These are phyloP conservation scores for Furcasterigmium furcatum DNA, from an alignment of 2,329 filamentous ascomycete genomes.

Conservation along the genomic window DNA sequence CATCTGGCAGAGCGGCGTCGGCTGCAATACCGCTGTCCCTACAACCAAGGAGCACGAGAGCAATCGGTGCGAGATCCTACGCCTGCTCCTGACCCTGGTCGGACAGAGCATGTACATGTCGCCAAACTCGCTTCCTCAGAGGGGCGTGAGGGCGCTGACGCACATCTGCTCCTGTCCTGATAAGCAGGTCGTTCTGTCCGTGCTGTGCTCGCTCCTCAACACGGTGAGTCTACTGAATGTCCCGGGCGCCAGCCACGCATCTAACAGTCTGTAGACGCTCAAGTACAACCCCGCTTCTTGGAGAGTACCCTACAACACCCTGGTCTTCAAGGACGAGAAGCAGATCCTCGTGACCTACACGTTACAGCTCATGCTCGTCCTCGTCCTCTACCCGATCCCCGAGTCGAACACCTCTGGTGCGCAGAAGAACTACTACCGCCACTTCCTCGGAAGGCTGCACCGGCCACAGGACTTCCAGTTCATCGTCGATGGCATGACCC, in stretches of 20 bases:
- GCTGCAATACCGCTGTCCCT: conserved; percentile 84
- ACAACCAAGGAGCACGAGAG: conserved; percentile 91
- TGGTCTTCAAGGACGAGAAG: conserved; percentile 88
- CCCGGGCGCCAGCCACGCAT: not conserved
- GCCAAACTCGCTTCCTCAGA: conserved; percentile 72
- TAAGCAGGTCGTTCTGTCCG: conserved; percentile 85
- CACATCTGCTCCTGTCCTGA: conserved; percentile 86
- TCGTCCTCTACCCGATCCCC: conserved; percentile 84
- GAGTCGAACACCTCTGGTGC: conserved; percentile 63
- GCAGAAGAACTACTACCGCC: conserved; percentile 88
- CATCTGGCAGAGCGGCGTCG: conserved; percentile 98
- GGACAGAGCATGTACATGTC: conserved; percentile 94
- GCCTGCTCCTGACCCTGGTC: conserved; percentile 79
- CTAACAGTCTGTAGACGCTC: conserved; percentile 59
- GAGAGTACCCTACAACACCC: conserved; percentile 89
- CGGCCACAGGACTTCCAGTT: conserved; percentile 97
- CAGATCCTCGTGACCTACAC: conserved; percentile 90
- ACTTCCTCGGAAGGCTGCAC: conserved; percentile 87
- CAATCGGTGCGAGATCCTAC: conserved; percentile 86
- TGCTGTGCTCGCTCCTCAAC: conserved; percentile 90
- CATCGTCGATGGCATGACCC: conserved; percentile 88
- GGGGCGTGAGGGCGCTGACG: conserved; percentile 79
- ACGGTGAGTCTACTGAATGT: conserved; percentile 58
- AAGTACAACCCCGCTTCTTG: conserved; percentile 95
- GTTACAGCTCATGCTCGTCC: conserved; percentile 81